phyloP scores from a whole-genome alignment of 768 basidiomycete species.

The Stropharia rugosoannulata region DNA sequence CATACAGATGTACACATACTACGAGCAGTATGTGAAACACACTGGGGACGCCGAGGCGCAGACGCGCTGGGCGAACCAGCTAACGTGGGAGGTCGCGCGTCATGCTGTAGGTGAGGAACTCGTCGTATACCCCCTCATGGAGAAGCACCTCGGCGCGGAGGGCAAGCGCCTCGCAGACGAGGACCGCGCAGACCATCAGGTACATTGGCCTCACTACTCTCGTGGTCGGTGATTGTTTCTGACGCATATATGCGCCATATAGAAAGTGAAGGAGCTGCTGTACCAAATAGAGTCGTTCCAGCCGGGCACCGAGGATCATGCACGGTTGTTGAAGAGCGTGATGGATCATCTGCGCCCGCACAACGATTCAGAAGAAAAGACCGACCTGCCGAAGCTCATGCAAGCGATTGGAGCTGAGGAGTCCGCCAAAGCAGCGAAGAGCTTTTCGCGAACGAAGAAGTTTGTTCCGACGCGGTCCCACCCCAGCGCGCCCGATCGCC shows the following conservation, averaged over 20 bases:
- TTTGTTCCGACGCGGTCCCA: slow-evolving; percentile 56
- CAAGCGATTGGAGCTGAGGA: slow-evolving; percentile 42
- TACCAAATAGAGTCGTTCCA: slow-evolving; percentile 45
- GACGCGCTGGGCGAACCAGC: slow-evolving; percentile 52
- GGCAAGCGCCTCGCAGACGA: slow-evolving; percentile 51
- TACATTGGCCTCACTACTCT: slow-evolving; percentile 17
- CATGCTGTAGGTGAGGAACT: slow-evolving; percentile 65
- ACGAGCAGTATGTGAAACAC: slow-evolving; percentile 44
- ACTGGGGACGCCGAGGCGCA: slow-evolving; percentile 45
- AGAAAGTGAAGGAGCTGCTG: slow-evolving; percentile 38
- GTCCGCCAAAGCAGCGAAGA: slow-evolving; percentile 42
- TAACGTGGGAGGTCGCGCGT: slow-evolving; percentile 60
- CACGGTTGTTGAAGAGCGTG: slow-evolving; percentile 37
- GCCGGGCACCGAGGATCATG: slow-evolving; percentile 42
- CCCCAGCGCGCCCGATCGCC: slow-evolving; percentile 46
- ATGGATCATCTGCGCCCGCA: slow-evolving; percentile 51
- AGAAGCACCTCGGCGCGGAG: slow-evolving; percentile 50
- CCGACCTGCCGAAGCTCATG: slow-evolving; percentile 57
- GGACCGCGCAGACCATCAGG: slow-evolving; percentile 58
- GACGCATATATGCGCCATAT: neutral
- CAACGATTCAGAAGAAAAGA: slow-evolving; percentile 55
- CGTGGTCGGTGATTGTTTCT: neutral
- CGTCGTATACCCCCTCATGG: slow-evolving; percentile 63
- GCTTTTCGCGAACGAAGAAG: slow-evolving; percentile 57
- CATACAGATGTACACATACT: slow-evolving; percentile 55